Evolutionary conservation across 805 yeast species (phyloP).

Genomic region (Nakazawaea holstii): DNA sequence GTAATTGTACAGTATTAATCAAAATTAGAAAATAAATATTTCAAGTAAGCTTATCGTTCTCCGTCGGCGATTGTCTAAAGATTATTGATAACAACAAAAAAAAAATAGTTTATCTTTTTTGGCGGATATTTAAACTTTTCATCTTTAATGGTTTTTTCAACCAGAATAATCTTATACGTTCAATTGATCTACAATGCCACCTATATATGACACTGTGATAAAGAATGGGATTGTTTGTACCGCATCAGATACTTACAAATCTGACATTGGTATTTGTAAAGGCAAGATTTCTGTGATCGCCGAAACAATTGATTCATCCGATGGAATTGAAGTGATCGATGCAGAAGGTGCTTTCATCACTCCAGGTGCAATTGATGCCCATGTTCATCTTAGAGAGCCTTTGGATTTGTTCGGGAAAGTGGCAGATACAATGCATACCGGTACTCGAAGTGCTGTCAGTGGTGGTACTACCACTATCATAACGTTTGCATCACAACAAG

Average conservation of each 20-base stretch:
- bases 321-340: slow-evolving; percentile 22
- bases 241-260: slow-evolving; percentile 7
- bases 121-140: too few species aligned
- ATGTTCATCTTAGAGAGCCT: slow-evolving; percentile 42
- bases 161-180: not conserved
- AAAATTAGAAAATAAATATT: not conserved
- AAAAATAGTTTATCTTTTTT: too few species aligned
- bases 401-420: slow-evolving; percentile 29
- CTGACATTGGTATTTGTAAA: slow-evolving; percentile 9
- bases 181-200: not conserved
- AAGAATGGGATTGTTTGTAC: slow-evolving; percentile 10
- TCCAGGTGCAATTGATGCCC: slow-evolving; percentile 49
- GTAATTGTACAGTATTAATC: not conserved
- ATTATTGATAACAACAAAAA: too few species aligned
- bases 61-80: too few species aligned
- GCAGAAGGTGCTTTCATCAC: slow-evolving; percentile 43
- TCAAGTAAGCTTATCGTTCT: too few species aligned
- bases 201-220: slow-evolving; percentile 4
- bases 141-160: too few species aligned
- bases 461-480: slow-evolving; percentile 48
- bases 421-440: slow-evolving; percentile 36
- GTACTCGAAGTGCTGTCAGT: slow-evolving; percentile 39
- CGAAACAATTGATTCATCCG: slow-evolving; percentile 13
- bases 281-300: slow-evolving; percentile 7
- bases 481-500: slow-evolving; percentile 39